A percentile compares a stretch with the other conserved stretches of the same genome.
phyloP scores from a whole-genome alignment of 768 basidiomycete genomes.

The Mycena amicta region DNA sequence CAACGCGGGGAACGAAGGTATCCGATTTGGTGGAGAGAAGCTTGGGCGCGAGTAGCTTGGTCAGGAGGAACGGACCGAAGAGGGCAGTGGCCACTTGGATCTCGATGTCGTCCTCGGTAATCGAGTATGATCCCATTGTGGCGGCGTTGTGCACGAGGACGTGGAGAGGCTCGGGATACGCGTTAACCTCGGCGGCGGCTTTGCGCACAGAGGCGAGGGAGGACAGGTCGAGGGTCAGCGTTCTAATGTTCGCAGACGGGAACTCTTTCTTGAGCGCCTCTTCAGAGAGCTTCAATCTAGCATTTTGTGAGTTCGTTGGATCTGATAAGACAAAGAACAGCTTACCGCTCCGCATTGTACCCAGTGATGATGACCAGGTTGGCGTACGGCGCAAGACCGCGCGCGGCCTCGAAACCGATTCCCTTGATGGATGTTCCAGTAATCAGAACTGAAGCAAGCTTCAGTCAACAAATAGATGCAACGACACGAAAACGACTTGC shows the following conservation, averaged over 20 bases:
- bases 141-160: not conserved
- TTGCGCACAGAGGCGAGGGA: slow-evolving; percentile 11
- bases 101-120: slow-evolving; percentile 2
- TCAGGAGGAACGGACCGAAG: not conserved
- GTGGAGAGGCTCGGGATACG: slow-evolving; percentile 12
- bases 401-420: slow-evolving; percentile 14
- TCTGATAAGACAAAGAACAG: too few relatives aligned
- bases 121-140: not conserved
- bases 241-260: slow-evolving; percentile 15
- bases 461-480: not conserved
- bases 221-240: slow-evolving; percentile 14
- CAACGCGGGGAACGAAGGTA: not conserved
- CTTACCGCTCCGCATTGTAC: slow-evolving; percentile 16
- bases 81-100: not conserved
- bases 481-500: not conserved
- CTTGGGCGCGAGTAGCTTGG: not conserved
- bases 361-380: slow-evolving; percentile 18
- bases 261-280: slow-evolving; percentile 8
- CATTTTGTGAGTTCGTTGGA: too few relatives aligned
- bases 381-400: slow-evolving; percentile 12
- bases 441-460: slow-evolving; percentile 8
- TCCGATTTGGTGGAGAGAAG: not conserved
- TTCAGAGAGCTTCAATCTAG: slow-evolving; percentile 15
- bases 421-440: slow-evolving; percentile 20
- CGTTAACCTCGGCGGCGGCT: slow-evolving; percentile 20